Base-by-base conservation (phyloP, 2,329 filamentous ascomycete species). In the Fusarium zealandicum region DNA sequence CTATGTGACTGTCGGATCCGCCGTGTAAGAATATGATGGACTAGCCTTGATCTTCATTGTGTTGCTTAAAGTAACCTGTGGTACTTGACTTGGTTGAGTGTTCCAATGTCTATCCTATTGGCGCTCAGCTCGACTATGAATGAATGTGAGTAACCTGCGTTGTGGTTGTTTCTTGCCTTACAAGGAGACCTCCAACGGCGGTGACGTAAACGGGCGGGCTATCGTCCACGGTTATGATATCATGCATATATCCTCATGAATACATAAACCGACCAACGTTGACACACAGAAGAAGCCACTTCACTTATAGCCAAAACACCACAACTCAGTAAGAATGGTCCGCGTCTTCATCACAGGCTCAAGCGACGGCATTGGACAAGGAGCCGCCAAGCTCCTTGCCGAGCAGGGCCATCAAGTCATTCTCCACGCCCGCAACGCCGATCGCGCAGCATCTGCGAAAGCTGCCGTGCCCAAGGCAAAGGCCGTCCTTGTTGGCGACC, bases 271-370 rank as follows among this genome's bases (percentile, higher is more conserved):
- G 7, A 25, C 22, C 9, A 6, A n/a, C n/a, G n/a, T n/a, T n/a
- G n/a, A 25, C 22, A 25, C 22, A 8, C 22, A 25, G 22, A 31
- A 11, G 5, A 9, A n/a, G 3, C 9, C 28, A 6, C 13, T 4
- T 31, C 5, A 31, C 3, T n/a, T 31, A 31, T n/a, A 31, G 11
- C 28, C 13, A 31, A 12, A 31, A 31, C 28, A 35, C 33, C 33
- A 36, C 16, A 5, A 36, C 33, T 11, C 33, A 12, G 16, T 0
- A 10, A 47, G 45, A 1, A 64, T 64, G 61, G 61, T 59, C 1
- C 61, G 61, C 7, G 43, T 64, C 17, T 64, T 64, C 18, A 60
- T 64, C 18, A 64, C 61, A n/a, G 61, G 61, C 4, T 64, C 61
- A 5, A 43, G 51, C 12, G 61, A 64, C 25, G 61, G 61, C 28